Evolutionary conservation across 768 basidiomycete genomes (phyloP), one percentile per base, ranked within the genome.

Genomic region (Lactarius indigo): DNA sequence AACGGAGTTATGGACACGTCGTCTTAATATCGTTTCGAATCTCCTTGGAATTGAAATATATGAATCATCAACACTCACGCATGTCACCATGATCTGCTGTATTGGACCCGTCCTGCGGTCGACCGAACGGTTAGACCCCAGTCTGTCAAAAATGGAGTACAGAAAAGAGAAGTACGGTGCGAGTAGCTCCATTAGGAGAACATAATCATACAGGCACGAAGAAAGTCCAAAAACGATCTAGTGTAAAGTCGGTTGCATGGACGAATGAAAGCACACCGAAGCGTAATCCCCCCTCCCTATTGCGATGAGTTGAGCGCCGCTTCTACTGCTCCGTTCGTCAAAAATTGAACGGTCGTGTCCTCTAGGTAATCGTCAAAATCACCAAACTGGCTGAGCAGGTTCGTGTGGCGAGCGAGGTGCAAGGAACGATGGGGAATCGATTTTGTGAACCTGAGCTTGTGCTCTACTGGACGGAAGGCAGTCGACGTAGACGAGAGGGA

Each of bases 341-440:
- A 68, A 82, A 83, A 84, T 64, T 83, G 82, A 64, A 79, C 75
- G 50, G 74, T 83, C 57, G 87, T 86, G 74, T 91, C 86, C 76
- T 91, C 91, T 56, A 92, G 75, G 76, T 92, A 89, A 70, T 92
- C 91, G 65, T 93, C 91, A 68, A 92, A 92, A 74, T 93, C 91
- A 5, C 87, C 88, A 64, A 93, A 87, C 57, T 81, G 78, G 64
- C 81, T 76, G 64, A 89, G 86, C 61, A 81, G 74, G n/a, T 77
- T 78, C 50, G 78, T 73, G 54, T 86, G 81, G 44, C 78, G 79
- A 18, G 89, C 85, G 1, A 85, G 77, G 4, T 75, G 70, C 17
- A 84, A 73, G 1, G 87, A 85, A 13, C 78, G 80, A 5, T 73
- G 68, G 0, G 87, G 85, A 4, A 82, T 28, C 0, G 57, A 7